Percentiles rank a stretch among this genome's conserved stretches.
These are phyloP conservation scores for Microglena sp. DNA, from an alignment of 139 green algal species.

Conservation along the genomic window DNA sequence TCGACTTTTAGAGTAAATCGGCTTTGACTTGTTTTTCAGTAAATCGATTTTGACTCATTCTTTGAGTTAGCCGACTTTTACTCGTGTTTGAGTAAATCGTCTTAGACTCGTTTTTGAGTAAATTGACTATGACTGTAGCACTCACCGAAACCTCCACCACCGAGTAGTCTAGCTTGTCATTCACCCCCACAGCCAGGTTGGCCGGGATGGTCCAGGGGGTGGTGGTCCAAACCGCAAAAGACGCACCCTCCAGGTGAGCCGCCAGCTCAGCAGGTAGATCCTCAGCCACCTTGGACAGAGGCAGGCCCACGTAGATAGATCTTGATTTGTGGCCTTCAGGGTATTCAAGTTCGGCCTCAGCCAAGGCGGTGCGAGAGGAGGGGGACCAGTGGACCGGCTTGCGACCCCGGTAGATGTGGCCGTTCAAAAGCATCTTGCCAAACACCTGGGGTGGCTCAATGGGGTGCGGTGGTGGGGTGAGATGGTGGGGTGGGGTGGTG, in stretches of 20 bases:
- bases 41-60: no score
- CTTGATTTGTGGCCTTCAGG: conserved; percentile 82
- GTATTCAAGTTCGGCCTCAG: conserved; percentile 98
- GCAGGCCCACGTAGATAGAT: conserved; percentile 86
- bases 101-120: no score
- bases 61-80: no score
- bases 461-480: no score
- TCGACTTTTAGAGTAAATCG: no score
- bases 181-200: conserved; percentile 94
- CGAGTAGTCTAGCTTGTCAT: conserved; percentile 81
- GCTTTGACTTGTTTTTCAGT: no score
- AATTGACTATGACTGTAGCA: no score
- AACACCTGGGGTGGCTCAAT: conserved; percentile 89
- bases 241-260: conserved; percentile 15
- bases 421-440: conserved; percentile 89
- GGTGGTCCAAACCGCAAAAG: conserved; percentile 96
- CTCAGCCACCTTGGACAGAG: conserved; percentile 30
- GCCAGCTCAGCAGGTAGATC: conserved; percentile 1
- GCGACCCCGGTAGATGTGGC: conserved; percentile 85
- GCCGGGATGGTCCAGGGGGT: conserved; percentile 98
- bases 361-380: conserved; percentile 85
- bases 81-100: no score
- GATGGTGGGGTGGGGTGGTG: no score
- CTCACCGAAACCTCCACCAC: conserved; percentile 74
- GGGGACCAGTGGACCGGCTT: conserved; percentile 98